Base-by-base conservation (phyloP, 495 filamentous ascomycete species). In the Neurospora intermedia region DNA sequence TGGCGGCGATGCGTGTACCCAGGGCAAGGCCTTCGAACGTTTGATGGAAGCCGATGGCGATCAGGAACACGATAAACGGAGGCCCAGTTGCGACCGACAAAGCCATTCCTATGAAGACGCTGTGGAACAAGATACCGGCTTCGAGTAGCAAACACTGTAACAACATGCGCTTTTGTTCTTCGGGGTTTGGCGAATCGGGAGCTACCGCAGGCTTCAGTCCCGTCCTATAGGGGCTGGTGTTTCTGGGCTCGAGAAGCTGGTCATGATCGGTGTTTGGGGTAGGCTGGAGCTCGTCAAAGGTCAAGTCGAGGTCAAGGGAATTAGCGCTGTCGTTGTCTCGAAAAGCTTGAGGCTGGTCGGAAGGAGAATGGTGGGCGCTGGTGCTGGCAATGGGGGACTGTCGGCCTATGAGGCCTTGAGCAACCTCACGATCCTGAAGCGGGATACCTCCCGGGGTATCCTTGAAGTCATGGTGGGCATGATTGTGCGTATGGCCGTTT, bases 31-130 rank as follows among this genome's bases (percentile, higher is more conserved):
- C 91, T 80, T 94, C 91, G 77, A 92, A 92, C 18, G 86, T 87
- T 80, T 91, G 93, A 73, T 96, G 93, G 77, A 96, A 94, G 69
- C 87, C 86, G 70, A 96, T 95, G 27, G 93, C 93, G 45, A 93
- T 84, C 0, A 96, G 85, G 74, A 96, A 91, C 10, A 95, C 91
- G 69, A 91, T 84, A 77, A 96, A 96, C 1, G 89, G 87, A 7
- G 91, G 89, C 0, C 92, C 92, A 0, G 90, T 91, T 7, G 93
- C 90, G 10, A 95, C 93, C n/a, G 90, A 92, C 42, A 96, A 83
- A 4, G 93, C 92, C 91, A 96, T 94, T 59, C 93, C 93, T 76
- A 96, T 96, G 77, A 96, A 96, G 46, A 96, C 87, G 75, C 89
- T 92, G 82, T 96, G 93, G 77, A 95, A 95, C 4, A 96, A 84